phyloP scores from a whole-genome alignment of 345 rosid species.

The Adansonia digitata region DNA sequence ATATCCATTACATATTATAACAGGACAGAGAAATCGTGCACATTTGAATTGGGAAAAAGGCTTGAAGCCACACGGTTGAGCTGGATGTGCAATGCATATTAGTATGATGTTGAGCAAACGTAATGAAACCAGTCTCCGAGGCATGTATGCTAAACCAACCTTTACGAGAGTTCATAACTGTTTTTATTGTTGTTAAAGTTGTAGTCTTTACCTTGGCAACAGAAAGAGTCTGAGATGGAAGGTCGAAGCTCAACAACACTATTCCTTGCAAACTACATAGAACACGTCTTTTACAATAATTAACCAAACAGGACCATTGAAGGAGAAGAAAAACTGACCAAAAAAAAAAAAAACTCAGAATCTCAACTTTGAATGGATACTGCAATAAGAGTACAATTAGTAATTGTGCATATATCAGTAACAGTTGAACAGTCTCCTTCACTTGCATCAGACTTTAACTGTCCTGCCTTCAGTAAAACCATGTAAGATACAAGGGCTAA shows the following conservation, averaged over 20 bases:
- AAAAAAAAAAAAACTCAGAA: background rate
- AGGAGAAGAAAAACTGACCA: background rate
- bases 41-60: background rate
- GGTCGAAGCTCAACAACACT: conserved; percentile 53
- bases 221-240: conserved; percentile 48
- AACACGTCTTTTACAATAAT: conserved; percentile 16
- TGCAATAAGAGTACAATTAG: conserved; percentile 47
- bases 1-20: too few species aligned
- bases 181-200: background rate
- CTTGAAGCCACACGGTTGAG: background rate
- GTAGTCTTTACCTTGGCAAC: conserved; percentile 48
- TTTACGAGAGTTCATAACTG: too few species aligned
- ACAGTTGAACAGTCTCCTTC: conserved; percentile 47
- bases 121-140: background rate
- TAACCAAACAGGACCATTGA: background rate
- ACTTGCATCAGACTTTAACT: conserved; percentile 33
- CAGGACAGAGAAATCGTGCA: background rate
- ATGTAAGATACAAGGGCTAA: too few species aligned
- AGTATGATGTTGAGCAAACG: background rate
- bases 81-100: background rate
- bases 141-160: background rate
- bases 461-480: conserved; percentile 49
- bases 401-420: conserved; percentile 58
- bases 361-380: conserved; percentile 72
- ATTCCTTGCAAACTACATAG: conserved; percentile 69